Base-by-base conservation (phyloP, 1,139 yeast genomes). In the Zygosaccharomyces sapae region DNA sequence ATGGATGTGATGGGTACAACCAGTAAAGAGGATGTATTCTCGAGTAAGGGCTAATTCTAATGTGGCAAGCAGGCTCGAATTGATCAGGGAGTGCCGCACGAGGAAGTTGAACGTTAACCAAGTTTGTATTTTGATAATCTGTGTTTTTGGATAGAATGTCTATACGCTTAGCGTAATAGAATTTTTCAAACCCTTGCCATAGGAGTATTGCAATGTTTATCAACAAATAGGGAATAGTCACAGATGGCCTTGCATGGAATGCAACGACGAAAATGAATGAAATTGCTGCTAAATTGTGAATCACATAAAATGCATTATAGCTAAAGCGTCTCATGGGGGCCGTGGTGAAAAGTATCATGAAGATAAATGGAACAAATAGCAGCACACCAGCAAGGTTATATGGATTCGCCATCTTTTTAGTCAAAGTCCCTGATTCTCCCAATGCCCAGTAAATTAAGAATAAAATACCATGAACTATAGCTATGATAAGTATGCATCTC, bases 241-340 rank as follows among this genome's bases (percentile, higher is more conserved):
- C 80, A 4, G 79, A 76, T 0, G 96, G 96, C 47, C 90, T 74
- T 1, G 94, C 85, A 66, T 90, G 97, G 48, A 76, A 69, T 50
- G 81, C 83, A 5, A 85, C 70, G 35, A 81, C 66, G 1, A 79
- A 62, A 4, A 88, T 79, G 40, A 82, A 74, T 2, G 76, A 55
- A 83, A 95, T 80, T 9, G 89, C 76, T 57, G 80, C 75, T 1
- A 77, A 47, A 59, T 86, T 85, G 66, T 90, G 97, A 45, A 78
- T 66, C 34, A 77, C 59, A 62, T 81, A 89, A 58, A 89, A 90
- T 0, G 70, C 44, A 30, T 70, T 69, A 72, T 84, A 88, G 36
- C 75, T 63, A 2, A 61, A 52, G 38, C 81, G 66, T 58, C 96
- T 74, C 29, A 85, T 61, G 12, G 72, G 74, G 56, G 77, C 80